Evolutionary conservation across 352 stramenopile species (phyloP), one percentile per base, ranked within the genome.

Genomic region (Thalassiosira ordinaria): DNA sequence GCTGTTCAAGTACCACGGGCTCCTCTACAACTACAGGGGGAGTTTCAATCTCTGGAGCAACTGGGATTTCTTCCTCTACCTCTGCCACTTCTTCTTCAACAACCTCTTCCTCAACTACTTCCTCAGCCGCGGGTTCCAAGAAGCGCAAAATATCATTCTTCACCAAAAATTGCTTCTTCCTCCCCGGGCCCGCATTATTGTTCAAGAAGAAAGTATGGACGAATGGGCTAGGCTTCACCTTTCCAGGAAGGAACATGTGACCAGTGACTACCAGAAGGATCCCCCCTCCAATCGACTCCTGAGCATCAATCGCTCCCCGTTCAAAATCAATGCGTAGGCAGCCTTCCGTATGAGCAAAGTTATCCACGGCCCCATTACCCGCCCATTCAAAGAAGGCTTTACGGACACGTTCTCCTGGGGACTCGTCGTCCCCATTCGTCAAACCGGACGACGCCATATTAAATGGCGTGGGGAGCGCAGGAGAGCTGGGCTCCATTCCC

Each of bases 71-170:
- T n/a, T n/a, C n/a, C n/a, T n/a, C n/a, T n/a, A n/a, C n/a, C n/a
- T n/a, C 61, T 67, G 37, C 59, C 9, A 8, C 51, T 53, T 77
- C 47, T 49, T 13, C 20, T 31, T 74, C 65, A 24, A 22, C 26
- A 27, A 61, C 44, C 26, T 52, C 51, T 55, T 67, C 56, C 2
- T 29, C 41, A 27, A 63, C 59, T 18, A 44, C 27, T 20, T 29
- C 64, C 11, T n/a, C 22, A n/a, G 31, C 22, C 24, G 6, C 18
- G 29, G 41, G 11, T 82, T 65, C 51, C 59, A 93, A 68, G 71
- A 93, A 91, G 41, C 88, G 69, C 26, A 93, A 70, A 67, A 93
- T 79, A 72, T 93, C 88, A 71, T 93, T 93, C 61, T 81, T 74
- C 13, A 91, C 82, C 62, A 85, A 89, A 74, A 83, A 93, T 47